Conservation (phyloP, 2,329 filamentous ascomycete species). For the Diaporthe longicolla region DNA sequence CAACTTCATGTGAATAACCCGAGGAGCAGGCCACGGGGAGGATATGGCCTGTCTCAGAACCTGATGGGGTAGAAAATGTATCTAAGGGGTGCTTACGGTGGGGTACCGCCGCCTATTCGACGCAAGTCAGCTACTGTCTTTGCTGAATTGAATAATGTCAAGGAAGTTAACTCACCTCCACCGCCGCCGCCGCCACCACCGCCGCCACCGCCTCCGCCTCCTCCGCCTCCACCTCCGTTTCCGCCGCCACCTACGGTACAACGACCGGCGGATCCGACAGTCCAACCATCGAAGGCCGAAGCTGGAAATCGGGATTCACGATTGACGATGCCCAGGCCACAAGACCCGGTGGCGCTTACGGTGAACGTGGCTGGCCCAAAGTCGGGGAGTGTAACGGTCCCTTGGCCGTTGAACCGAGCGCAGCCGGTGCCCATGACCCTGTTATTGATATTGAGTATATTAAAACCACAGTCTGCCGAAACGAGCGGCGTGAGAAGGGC, state of each 20-base stretch:
- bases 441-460: neutral
- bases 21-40: too few species aligned
- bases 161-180: neutral
- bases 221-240: neutral
- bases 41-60: too few species aligned
- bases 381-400: neutral
- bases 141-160: too few species aligned
- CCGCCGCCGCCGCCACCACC: neutral
- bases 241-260: neutral
- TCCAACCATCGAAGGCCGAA: neutral
- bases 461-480: slow-evolving; percentile 11
- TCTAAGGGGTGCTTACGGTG: too few species aligned
- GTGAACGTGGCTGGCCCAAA: neutral
- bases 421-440: slow-evolving; percentile 13
- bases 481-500: slow-evolving; percentile 8
- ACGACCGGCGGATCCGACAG: neutral
- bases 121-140: too few species aligned
- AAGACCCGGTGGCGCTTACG: neutral
- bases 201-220: neutral
- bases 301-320: neutral
- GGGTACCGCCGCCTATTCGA: too few species aligned
- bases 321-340: neutral
- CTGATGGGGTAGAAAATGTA: too few species aligned
- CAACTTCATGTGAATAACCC: too few species aligned
- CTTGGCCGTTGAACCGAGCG: neutral